These are phyloP conservation scores for Auricularia cornea DNA, from an alignment of 768 basidiomycete genomes.

Conservation along the genomic window DNA sequence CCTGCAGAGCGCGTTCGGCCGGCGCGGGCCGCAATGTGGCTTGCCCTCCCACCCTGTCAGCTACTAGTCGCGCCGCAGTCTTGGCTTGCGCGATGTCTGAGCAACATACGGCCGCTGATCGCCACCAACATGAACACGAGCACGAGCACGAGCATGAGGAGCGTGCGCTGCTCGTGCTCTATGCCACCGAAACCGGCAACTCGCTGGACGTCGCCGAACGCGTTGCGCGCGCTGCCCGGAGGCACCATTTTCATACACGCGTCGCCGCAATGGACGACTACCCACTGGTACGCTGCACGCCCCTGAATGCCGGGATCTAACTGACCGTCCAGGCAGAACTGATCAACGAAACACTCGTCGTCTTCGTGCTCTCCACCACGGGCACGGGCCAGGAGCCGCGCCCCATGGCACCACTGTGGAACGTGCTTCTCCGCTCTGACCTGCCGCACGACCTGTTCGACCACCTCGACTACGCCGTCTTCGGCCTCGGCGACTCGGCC, in stretches of 20 bases:
- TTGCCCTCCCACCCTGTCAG: too few relatives aligned
- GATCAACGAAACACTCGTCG: conserved; percentile 53
- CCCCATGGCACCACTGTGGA: conserved; percentile 73
- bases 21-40: too few relatives aligned
- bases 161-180: conserved; percentile 53
- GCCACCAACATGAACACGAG: not conserved
- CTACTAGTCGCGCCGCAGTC: too few relatives aligned
- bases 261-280: conserved; percentile 26
- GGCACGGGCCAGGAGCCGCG: conserved; percentile 78
- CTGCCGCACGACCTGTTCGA: conserved; percentile 75
- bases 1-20: too few relatives aligned
- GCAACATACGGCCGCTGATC: too few relatives aligned
- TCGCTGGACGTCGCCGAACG: conserved; percentile 74
- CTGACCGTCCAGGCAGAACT: conserved; percentile 72
- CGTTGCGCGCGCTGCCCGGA: conserved; percentile 62
- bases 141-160: not conserved
- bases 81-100: too few relatives aligned
- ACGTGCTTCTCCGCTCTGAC: conserved; percentile 63
- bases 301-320: too few relatives aligned
- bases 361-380: conserved; percentile 79
- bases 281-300: too few relatives aligned
- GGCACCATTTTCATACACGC: conserved; percentile 44
- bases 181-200: conserved; percentile 89
- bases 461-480: conserved; percentile 66
- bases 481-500: conserved; percentile 77